Percentiles rank a stretch among this genome's conserved stretches.
phyloP scores from a whole-genome alignment of 2,329 filamentous ascomycete species.

The Aspergillus nomiae region DNA sequence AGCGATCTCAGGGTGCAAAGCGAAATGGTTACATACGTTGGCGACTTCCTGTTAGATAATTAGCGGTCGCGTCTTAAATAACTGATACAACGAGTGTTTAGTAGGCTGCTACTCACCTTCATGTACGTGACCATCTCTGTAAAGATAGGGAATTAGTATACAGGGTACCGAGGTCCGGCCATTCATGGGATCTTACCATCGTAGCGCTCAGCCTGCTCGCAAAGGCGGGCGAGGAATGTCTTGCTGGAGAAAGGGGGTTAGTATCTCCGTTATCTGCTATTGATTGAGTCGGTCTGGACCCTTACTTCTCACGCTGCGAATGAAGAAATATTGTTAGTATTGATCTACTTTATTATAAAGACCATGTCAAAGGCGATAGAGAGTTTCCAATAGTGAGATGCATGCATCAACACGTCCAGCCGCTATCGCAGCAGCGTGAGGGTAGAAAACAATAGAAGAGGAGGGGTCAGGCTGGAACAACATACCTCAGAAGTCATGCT shows the following conservation, averaged over 20 bases:
- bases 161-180: constrained; percentile 8
- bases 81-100: background rate
- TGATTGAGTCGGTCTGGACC: constrained; percentile 32
- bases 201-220: constrained; percentile 99
- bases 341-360: constrained; percentile 1
- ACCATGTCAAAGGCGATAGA: background rate
- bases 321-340: constrained; percentile 33
- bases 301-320: constrained; percentile 69
- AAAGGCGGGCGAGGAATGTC: constrained; percentile 99
- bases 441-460: constrained; percentile 23
- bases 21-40: constrained; percentile 62
- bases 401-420: background rate
- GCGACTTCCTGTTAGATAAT: constrained; percentile 74
- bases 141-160: constrained; percentile 30
- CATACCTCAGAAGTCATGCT: constrained; percentile 67
- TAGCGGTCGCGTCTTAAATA: constrained; percentile 21
- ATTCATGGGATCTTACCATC: constrained; percentile 65
- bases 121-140: constrained; percentile 97
- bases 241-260: constrained; percentile 67
- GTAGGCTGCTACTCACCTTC: constrained; percentile 65
- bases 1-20: background rate
- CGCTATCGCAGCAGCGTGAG: constrained; percentile 31
- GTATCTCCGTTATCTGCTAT: constrained; percentile 25
- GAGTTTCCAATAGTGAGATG: constrained; percentile 18
- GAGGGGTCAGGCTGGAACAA: constrained; percentile 39